phyloP scores from a whole-genome alignment of 306 rosid species.

The Hippophae rhamnoides region DNA sequence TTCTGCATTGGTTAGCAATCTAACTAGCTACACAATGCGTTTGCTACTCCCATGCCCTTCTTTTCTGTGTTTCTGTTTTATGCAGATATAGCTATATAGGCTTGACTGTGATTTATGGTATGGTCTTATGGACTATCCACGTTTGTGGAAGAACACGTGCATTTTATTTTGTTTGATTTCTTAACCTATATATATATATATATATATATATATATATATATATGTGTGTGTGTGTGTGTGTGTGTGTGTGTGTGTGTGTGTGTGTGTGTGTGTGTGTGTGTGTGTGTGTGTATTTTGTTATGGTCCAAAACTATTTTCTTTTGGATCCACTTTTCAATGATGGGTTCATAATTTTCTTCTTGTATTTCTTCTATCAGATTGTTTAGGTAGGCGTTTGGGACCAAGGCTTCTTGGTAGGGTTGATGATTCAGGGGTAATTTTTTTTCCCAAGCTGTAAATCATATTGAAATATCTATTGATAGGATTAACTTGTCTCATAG shows the following conservation, averaged over 20 bases:
- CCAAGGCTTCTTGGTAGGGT: constrained; percentile 90
- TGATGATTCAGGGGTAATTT: constrained; percentile 92
- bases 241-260: constrained; percentile 7
- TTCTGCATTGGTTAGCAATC: no score
- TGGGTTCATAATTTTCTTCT: constrained; percentile 19
- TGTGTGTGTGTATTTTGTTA: constrained; percentile 7
- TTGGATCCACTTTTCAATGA: constrained; percentile 3
- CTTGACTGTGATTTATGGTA: constrained; percentile 2
- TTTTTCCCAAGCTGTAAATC: constrained; percentile 10
- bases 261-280: constrained; percentile 4
- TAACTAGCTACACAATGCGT: no score
- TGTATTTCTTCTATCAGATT: constrained; percentile 51
- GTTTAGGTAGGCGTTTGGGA: constrained; percentile 97
- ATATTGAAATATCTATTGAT: not conserved
- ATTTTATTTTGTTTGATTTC: not conserved
- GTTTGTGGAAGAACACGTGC: not conserved
- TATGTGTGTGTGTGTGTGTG: constrained; percentile 5
- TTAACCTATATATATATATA: not conserved
- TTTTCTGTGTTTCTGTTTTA: no score
- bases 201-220: no score
- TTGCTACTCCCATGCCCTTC: no score
- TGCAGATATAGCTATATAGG: no score
- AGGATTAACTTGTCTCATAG: no score
- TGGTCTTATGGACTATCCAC: not conserved
- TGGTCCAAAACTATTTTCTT: constrained; percentile 14